Base-by-base conservation (phyloP, 1,284 basidiomycete species). In the Ganoderma multipileum region DNA sequence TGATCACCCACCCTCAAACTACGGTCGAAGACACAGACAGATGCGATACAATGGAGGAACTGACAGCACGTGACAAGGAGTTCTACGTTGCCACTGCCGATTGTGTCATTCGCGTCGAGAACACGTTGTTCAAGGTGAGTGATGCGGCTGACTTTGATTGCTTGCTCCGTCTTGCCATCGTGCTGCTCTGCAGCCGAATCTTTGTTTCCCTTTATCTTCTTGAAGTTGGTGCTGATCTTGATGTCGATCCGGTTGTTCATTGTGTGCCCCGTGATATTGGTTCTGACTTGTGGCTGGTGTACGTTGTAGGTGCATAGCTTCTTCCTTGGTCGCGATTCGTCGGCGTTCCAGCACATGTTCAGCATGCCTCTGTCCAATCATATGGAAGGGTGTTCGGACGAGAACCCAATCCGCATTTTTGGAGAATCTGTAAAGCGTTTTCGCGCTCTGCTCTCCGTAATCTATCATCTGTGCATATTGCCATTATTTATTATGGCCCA, bases 291-390 rank as follows among this genome's bases (percentile, higher is more conserved):
- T 50, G 65, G 38, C 63, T 57, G 36, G 52, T 50, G 65, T 30
- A 61, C 52, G 36, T 62, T 70, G 57, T 68, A 87, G 86, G 84
- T 87, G 33, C 86, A 87, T 69, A 79, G 83, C 55, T 86, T 83
- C 26, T 79, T 84, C 65, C 76, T 87, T 44, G 79, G 81, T n/a
- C 85, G 84, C 70, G 86, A 87, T 67, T 82, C 82, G 33, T 87
- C 86, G 38, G 83, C 84, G 18, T 87, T 87, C 68, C 81, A 85
- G 72, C 78, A 81, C 73, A 86, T 87, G 86, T 87, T 87, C 77
- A 81, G 80, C 36, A 75, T 87, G 23, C 83, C 84, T 61, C 3
- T 7, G 33, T 38, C n/a, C 26, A 14, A 14, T 39, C 23, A 54
- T 12, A 23, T 47, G 36, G 81, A 87, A 71, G 86, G 86, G 5